A percentile compares a stretch with the other conserved stretches of the same genome.
These are phyloP conservation scores for Crithidia brevicula DNA, from an alignment of 208 protist genomes.

Conservation along the genomic window DNA sequence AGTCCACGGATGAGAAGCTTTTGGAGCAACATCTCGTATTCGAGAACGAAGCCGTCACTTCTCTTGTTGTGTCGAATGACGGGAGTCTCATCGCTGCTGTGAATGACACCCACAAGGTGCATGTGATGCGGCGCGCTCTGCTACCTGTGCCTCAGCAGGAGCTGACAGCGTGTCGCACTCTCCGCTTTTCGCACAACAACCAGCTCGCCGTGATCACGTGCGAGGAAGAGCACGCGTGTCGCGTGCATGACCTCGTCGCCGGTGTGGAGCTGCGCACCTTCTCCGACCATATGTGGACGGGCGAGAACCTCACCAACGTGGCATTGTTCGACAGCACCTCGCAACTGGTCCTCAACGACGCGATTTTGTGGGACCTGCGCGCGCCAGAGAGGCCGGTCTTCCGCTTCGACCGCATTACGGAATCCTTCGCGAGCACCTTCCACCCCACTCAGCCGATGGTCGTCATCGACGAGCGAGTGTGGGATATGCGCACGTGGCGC, in stretches of 20 bases:
- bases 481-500: conserved; percentile 79
- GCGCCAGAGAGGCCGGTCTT: conserved; percentile 69
- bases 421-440: conserved; percentile 80
- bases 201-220: conserved; percentile 58
- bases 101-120: conserved; percentile 43
- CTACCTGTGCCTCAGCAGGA: conserved; percentile 66
- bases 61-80: conserved; percentile 64
- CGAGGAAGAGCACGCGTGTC: conserved; percentile 63
- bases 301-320: conserved; percentile 76
- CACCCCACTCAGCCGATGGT: conserved; percentile 77
- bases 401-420: conserved; percentile 87
- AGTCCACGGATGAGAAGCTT: conserved; percentile 68
- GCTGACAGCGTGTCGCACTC: conserved; percentile 53
- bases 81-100: conserved; percentile 59
- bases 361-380: conserved; percentile 85
- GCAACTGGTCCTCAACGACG: conserved; percentile 83
- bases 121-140: conserved; percentile 65
- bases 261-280: conserved; percentile 62
- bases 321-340: conserved; percentile 80
- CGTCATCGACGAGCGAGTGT: conserved; percentile 87
- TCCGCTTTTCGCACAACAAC: conserved; percentile 77
- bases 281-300: conserved; percentile 68
- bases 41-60: conserved; percentile 72
- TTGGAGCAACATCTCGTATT: conserved; percentile 85
- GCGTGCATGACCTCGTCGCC: conserved; percentile 71